A percentile compares a stretch with the other conserved stretches of the same genome.
phyloP scores from a whole-genome alignment of 2,329 filamentous ascomycete genomes.

The Penicillium sp. region DNA sequence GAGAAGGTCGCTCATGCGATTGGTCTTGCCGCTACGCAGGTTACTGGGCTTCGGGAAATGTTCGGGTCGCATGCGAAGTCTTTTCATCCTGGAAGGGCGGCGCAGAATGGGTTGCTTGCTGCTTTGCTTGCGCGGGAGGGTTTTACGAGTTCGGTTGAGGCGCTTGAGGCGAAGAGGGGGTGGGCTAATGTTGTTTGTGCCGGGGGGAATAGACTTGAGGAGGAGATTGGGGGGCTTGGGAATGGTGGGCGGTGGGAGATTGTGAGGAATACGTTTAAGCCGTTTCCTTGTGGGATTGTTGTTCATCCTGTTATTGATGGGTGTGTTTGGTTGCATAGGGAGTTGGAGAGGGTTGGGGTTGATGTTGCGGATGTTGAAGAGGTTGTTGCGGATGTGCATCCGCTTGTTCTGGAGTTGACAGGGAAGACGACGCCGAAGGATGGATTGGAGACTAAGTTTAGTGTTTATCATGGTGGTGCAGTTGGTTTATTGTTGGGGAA shows the following conservation, averaged over 20 bases:
- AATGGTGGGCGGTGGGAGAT: slow-evolving; percentile 49
- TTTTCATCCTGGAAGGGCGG: slow-evolving; percentile 56
- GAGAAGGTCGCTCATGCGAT: slow-evolving; percentile 49
- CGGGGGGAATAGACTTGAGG: slow-evolving; percentile 42
- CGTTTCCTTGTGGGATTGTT: slow-evolving; percentile 58
- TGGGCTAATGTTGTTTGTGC: slow-evolving; percentile 54
- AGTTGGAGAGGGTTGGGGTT: slow-evolving; percentile 36
- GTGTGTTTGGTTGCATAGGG: slow-evolving; percentile 48
- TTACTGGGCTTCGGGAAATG: slow-evolving; percentile 50
- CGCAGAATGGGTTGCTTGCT: slow-evolving; percentile 53
- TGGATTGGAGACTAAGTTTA: slow-evolving; percentile 56
- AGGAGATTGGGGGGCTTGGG: slow-evolving; percentile 39
- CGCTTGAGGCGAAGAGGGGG: slow-evolving; percentile 54
- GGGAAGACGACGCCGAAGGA: slow-evolving; percentile 52
- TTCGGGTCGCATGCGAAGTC: slow-evolving; percentile 50
- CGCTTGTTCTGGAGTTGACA: slow-evolving; percentile 54
- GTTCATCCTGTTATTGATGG: slow-evolving; percentile 58
- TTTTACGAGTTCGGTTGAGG: slow-evolving; percentile 50
- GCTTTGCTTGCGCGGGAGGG: slow-evolving; percentile 49
- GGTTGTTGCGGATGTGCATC: slow-evolving; percentile 51
- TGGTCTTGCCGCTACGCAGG: slow-evolving; percentile 55
- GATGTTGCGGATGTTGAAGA: slow-evolving; percentile 37
- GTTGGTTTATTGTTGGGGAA: slow-evolving; percentile 53
- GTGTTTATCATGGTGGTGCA: slow-evolving; percentile 56
- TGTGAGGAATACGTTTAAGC: slow-evolving; percentile 57